phyloP scores from a whole-genome alignment of 2,329 filamentous ascomycete species.

The Amauroascus niger region DNA sequence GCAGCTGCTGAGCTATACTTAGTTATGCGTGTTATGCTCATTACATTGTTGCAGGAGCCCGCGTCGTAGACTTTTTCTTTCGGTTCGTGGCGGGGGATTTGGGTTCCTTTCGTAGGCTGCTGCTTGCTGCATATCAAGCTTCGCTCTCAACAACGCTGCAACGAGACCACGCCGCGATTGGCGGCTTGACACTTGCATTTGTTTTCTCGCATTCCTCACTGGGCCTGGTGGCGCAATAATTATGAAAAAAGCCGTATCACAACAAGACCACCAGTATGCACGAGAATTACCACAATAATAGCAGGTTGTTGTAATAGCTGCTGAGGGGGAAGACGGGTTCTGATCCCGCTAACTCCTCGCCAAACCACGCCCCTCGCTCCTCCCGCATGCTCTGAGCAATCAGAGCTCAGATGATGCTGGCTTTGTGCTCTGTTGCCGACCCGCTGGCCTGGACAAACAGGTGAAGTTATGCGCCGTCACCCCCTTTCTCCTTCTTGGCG shows the following conservation, averaged over 20 bases:
- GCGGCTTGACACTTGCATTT: neutral
- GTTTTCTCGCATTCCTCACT: neutral
- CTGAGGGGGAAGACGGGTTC: neutral
- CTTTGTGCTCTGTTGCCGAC: constrained; percentile 5
- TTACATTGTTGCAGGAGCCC: neutral
- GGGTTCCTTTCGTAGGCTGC: neutral
- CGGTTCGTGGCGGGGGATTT: constrained; percentile 3
- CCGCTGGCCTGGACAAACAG: neutral
- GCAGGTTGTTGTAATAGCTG: neutral
- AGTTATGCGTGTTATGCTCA: neutral
- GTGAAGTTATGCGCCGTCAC: neutral
- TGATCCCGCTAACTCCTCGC: constrained; percentile 2
- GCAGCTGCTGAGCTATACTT: neutral
- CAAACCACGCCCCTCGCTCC: neutral
- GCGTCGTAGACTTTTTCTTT: neutral
- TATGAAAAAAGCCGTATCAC: neutral
- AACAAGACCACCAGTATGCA: neutral
- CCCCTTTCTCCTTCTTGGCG: neutral
- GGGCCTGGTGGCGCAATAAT: constrained; percentile 2
- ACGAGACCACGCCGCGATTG: neutral
- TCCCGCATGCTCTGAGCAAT: constrained; percentile 4
- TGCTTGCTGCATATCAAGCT: neutral
- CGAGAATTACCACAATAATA: neutral
- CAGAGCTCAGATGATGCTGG: neutral
- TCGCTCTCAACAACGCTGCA: neutral